Conservation (phyloP, 345 rosid genomes). For the Citrus mangshanensis region DNA sequence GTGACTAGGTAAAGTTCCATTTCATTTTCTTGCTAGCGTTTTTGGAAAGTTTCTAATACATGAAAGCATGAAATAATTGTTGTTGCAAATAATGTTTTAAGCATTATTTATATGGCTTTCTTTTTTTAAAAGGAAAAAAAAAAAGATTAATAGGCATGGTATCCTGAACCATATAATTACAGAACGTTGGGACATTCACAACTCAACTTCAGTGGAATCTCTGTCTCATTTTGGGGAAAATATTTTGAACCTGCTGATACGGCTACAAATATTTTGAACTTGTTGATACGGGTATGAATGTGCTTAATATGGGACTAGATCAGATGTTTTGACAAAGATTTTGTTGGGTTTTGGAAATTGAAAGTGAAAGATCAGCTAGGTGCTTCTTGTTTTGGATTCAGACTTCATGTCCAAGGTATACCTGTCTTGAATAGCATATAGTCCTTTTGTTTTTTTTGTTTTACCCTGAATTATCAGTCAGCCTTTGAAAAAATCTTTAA, state of each 20-base stretch:
- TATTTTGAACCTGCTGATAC: background rate
- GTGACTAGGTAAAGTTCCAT: background rate
- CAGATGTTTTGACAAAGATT: background rate
- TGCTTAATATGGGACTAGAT: background rate
- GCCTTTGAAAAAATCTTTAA: no score
- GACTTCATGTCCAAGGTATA: background rate
- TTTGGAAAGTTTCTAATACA: no score
- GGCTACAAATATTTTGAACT: background rate
- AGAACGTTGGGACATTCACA: background rate
- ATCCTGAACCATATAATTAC: no score
- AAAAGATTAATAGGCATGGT: no score
- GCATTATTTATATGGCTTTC: no score
- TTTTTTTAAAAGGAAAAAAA: no score
- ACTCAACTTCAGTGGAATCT: background rate
- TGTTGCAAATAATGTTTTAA: no score
- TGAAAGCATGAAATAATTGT: no score
- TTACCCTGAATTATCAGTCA: background rate
- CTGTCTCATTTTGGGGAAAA: background rate
- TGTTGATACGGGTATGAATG: background rate
- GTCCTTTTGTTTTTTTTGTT: no score
- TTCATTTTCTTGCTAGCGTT: background rate
- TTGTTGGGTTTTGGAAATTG: no score
- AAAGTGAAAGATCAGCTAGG: background rate
- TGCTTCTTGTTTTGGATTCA: background rate
- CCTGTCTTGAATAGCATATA: background rate